Base-by-base conservation (phyloP, 306 rosid genomes). In the Macrotyloma uniflorum region DNA sequence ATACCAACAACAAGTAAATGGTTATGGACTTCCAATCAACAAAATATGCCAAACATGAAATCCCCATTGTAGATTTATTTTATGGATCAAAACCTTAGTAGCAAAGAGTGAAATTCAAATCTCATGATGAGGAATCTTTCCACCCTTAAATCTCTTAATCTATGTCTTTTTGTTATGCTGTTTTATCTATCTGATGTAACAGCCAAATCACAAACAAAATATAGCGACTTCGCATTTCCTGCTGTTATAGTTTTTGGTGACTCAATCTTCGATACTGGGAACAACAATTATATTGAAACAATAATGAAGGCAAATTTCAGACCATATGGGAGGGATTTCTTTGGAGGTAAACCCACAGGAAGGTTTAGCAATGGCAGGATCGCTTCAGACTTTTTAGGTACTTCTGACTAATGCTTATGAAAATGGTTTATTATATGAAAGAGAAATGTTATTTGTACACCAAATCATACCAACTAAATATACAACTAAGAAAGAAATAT, bases 361-460 rank as follows among this genome's bases (percentile, higher is more conserved):
- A 84, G 87, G 42, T 84, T 84, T 79, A 2, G 70, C 63, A 84
- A 84, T 75, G 84, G 87, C 67, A 75, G 14, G 58, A 3, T 84
- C 33, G 82, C 82, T 54, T 68, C 89, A 1, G 89, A 85, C 42
- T 0, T 74, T n/a, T 16, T 22, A 6, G 74, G 85, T 85, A 54
- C 66, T 73, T 69, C 69, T n/a, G 43, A 72, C 8, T 58, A 4
- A 47, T 35, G 7, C 18, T 38, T 38, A 38, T 38, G 2, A 38
- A 38, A 38, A 2, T 38, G 43, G 13, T 38, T 38, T 38, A 38
- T 38, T 8, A 9, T 8, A 9, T 38, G 9, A 38, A 38, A 38
- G 43, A 38, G 2, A 38, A 38, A 9, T 38, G 12, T 2, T 38
- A 8, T 36, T 36, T 36, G 12, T 35, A 5, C 3, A 36, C 1